These are phyloP conservation scores for Fibroporia radiculosa DNA, from an alignment of 768 basidiomycete species.

Conservation along the genomic window DNA sequence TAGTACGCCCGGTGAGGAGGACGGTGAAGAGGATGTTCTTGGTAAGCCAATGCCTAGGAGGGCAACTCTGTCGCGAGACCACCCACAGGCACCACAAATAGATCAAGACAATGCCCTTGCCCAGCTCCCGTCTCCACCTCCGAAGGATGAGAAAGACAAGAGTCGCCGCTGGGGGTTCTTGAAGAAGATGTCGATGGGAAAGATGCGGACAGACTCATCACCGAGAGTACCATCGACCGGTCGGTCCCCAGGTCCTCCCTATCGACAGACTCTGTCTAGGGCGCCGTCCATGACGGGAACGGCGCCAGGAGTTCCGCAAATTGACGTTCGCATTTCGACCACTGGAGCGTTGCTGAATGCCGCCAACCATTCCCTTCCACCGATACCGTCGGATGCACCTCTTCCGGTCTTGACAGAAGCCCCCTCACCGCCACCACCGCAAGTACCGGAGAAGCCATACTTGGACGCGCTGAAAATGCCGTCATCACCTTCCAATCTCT, in stretches of 20 bases:
- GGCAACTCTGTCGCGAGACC: constrained; percentile 2
- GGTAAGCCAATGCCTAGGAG: constrained; percentile 6
- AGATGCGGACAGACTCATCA: constrained; percentile 65
- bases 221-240: neutral
- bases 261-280: constrained; percentile 1
- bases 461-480: constrained; percentile 16
- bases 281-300: neutral
- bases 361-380: constrained; percentile 7
- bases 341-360: constrained; percentile 47
- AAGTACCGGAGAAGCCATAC: constrained; percentile 14
- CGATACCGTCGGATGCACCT: constrained; percentile 6
- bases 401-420: constrained; percentile 9
- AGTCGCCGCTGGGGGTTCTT: constrained; percentile 88
- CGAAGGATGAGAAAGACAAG: constrained; percentile 43
- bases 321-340: constrained; percentile 67
- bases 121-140: constrained; percentile 7
- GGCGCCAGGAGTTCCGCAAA: constrained; percentile 35
- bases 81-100: constrained; percentile 1
- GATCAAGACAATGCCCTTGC: neutral
- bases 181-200: constrained; percentile 98
- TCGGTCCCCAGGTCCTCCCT: constrained; percentile 7
- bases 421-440: constrained; percentile 8
- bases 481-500: constrained; percentile 21
- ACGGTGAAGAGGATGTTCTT: constrained; percentile 11
- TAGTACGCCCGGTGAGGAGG: constrained; percentile 31